These are phyloP conservation scores for Psophocarpus tetragonolobus DNA, from an alignment of 306 rosid species.

Conservation along the genomic window DNA sequence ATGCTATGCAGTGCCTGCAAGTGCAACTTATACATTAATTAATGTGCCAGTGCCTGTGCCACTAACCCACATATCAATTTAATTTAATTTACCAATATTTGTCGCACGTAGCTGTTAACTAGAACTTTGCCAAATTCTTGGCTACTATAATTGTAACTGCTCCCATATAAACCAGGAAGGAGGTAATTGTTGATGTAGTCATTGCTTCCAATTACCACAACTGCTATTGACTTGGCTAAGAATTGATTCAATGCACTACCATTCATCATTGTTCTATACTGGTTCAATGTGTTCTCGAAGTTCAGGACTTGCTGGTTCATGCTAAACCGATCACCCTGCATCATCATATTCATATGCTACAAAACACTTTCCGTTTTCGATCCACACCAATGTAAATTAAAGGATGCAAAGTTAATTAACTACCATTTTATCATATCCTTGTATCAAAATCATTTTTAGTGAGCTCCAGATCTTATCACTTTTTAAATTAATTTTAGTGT, in stretches of 20 bases:
- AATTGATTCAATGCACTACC: constrained; percentile 33
- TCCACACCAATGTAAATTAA: background rate
- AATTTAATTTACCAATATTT: constrained; percentile 44
- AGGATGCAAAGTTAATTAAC: background rate
- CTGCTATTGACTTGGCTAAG: constrained; percentile 49
- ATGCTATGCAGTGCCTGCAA: constrained; percentile 51
- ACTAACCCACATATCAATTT: too few species aligned
- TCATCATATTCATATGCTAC: background rate
- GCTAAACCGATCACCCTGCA: constrained; percentile 62
- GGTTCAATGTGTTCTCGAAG: constrained; percentile 49
- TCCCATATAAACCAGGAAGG: constrained; percentile 44
- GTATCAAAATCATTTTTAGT: too few species aligned
- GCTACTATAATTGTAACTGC: constrained; percentile 53
- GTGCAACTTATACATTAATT: too few species aligned
- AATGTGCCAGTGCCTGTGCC: too few species aligned
- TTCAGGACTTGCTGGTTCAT: constrained; percentile 55
- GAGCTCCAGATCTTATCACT: too few species aligned
- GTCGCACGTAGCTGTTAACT: constrained; percentile 51
- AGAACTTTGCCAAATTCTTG: constrained; percentile 62
- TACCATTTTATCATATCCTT: background rate
- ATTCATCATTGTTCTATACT: constrained; percentile 47
- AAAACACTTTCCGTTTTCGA: too few species aligned
- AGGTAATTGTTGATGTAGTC: constrained; percentile 86
- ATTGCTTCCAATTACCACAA: constrained; percentile 63
- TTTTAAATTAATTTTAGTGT: too few species aligned